These are phyloP conservation scores for Inga laurina DNA, from an alignment of 306 rosid species.

Conservation along the genomic window DNA sequence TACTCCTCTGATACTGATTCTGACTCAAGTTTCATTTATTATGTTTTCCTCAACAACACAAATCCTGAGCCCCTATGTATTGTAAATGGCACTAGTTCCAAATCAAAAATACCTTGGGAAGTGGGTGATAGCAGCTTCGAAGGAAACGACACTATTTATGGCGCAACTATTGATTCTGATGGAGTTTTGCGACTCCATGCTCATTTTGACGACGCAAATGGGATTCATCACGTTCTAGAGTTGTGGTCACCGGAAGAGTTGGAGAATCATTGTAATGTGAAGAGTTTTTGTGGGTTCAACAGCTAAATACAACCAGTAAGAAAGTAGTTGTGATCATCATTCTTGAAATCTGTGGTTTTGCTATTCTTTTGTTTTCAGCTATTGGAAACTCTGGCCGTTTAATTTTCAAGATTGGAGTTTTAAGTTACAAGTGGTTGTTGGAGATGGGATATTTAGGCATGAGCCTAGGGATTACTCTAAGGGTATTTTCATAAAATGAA, in stretches of 20 bases:
- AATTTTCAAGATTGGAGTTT: slow-evolving; percentile 31
- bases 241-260: background rate
- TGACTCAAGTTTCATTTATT: no score
- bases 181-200: slow-evolving; percentile 21
- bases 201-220: background rate
- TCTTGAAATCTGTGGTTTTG: background rate
- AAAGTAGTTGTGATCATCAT: slow-evolving; percentile 24
- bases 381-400: slow-evolving; percentile 20
- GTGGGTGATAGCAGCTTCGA: background rate
- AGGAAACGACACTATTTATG: background rate
- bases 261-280: background rate
- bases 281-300: slow-evolving; percentile 30
- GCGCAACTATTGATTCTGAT: slow-evolving; percentile 29
- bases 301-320: slow-evolving; percentile 18
- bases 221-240: background rate
- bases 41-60: no score
- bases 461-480: slow-evolving; percentile 31
- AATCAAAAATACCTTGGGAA: background rate
- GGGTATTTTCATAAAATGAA: slow-evolving; percentile 40
- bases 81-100: background rate
- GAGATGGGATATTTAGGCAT: slow-evolving; percentile 30
- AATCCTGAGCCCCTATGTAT: background rate
- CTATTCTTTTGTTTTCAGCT: slow-evolving; percentile 15
- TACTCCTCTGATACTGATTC: background rate
- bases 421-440: slow-evolving; percentile 37